phyloP scores from a whole-genome alignment of 305 asterid genomes.

The Solanum hybrid region DNA sequence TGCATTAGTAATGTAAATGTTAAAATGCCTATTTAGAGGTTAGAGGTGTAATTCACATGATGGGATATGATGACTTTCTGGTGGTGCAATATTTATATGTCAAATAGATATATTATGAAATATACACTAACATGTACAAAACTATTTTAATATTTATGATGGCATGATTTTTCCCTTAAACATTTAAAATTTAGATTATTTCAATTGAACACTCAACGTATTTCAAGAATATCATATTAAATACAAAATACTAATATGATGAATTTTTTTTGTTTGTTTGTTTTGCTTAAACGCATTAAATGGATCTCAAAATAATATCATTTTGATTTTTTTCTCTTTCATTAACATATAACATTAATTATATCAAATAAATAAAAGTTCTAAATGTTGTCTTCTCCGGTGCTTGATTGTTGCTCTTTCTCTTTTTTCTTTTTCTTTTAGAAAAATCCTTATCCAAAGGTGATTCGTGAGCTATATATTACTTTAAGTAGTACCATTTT shows the following conservation, averaged over 20 bases:
- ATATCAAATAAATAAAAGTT: too few relatives aligned
- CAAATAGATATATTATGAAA: too few relatives aligned
- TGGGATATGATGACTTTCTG: neutral
- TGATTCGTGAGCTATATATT: neutral
- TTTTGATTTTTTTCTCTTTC: neutral
- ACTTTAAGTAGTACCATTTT: neutral
- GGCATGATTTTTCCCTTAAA: too few relatives aligned
- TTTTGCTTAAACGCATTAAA: neutral
- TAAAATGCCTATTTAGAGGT: neutral
- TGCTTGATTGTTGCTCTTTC: neutral
- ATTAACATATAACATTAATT: too few relatives aligned
- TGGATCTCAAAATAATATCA: neutral
- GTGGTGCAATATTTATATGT: neutral
- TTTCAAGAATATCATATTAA: neutral
- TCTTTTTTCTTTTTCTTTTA: neutral
- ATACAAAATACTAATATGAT: neutral
- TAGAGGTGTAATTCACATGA: neutral
- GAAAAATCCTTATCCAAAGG: too few relatives aligned
- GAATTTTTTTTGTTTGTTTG: neutral
- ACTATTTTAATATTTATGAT: too few relatives aligned
- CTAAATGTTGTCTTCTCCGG: neutral
- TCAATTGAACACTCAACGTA: too few relatives aligned
- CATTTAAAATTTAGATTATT: too few relatives aligned
- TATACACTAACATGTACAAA: neutral
- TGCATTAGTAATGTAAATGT: neutral